These are phyloP conservation scores for Clitopilus hobsonii DNA, from an alignment of 768 basidiomycete species.

Conservation along the genomic window DNA sequence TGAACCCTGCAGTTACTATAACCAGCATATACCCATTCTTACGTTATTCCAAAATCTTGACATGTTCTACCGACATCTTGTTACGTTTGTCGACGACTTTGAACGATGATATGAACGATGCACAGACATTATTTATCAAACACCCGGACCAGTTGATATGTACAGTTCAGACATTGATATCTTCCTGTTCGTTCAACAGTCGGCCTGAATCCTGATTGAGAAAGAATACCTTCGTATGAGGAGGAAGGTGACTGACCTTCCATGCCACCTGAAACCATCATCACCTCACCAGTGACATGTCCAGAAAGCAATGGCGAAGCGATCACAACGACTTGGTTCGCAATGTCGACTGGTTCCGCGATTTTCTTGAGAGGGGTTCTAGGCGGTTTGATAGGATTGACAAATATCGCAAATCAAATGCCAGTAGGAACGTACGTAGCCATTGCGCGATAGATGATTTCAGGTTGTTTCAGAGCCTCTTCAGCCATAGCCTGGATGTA, in stretches of 20 bases:
- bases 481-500: constrained; percentile 45
- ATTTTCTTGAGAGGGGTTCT: constrained; percentile 72
- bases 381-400: not conserved
- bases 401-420: not conserved
- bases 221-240: not conserved
- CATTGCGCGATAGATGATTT: constrained; percentile 50
- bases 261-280: constrained; percentile 77
- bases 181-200: constrained; percentile 23
- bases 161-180: constrained; percentile 13
- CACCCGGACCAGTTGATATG: too few relatives aligned
- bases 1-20: too few relatives aligned
- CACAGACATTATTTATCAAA: too few relatives aligned
- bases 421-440: constrained; percentile 50
- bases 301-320: constrained; percentile 61
- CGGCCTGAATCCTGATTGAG: constrained; percentile 18
- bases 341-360: constrained; percentile 57
- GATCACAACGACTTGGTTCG: constrained; percentile 57
- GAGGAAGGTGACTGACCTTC: constrained; percentile 43
- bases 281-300: constrained; percentile 64
- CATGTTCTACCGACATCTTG: not conserved
- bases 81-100: too few relatives aligned
- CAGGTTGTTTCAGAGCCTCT: constrained; percentile 49
- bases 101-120: too few relatives aligned
- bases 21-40: too few relatives aligned
- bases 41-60: too few relatives aligned